Percentiles rank a stretch among this genome's conserved stretches.
phyloP scores from a whole-genome alignment of 805 yeast genomes.

The Pichia membranifaciens region DNA sequence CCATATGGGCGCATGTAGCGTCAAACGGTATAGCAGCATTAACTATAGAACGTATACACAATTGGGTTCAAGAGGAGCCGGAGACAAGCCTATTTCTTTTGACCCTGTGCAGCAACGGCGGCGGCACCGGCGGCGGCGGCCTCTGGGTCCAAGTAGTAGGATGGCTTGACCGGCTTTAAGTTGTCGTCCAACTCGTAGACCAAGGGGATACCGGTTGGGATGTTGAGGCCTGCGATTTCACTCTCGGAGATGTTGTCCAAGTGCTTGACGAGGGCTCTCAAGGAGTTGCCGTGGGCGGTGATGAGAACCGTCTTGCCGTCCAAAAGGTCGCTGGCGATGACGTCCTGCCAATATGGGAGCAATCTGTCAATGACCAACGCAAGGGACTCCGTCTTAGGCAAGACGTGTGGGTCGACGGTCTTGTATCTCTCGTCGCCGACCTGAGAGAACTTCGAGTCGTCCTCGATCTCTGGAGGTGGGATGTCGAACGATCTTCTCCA shows the following conservation, averaged over 20 bases:
- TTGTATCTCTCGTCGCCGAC: conserved; percentile 78
- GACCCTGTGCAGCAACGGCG: conserved; percentile 97
- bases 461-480: conserved; percentile 88
- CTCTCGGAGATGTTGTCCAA: conserved; percentile 88
- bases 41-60: neutral
- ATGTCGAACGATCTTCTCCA: conserved; percentile 97
- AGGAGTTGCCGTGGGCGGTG: conserved; percentile 98
- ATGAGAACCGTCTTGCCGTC: conserved; percentile 85
- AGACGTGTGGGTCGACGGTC: conserved; percentile 74
- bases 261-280: conserved; percentile 94
- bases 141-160: conserved; percentile 97
- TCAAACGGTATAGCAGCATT: too few species aligned
- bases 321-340: conserved; percentile 76
- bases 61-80: neutral
- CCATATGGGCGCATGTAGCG: too few species aligned
- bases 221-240: conserved; percentile 90
- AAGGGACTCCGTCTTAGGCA: conserved; percentile 93
- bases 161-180: conserved; percentile 85
- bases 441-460: conserved; percentile 77
- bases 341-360: conserved; percentile 95
- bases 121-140: conserved; percentile 99
- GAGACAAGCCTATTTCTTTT: conserved; percentile 40
- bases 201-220: conserved; percentile 98
- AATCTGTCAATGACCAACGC: conserved; percentile 92
- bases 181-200: conserved; percentile 88